Percentiles rank a stretch among this genome's conserved stretches.
Conservation (phyloP, 2,329 filamentous ascomycete species). For the Phialophora verrucosa region DNA sequence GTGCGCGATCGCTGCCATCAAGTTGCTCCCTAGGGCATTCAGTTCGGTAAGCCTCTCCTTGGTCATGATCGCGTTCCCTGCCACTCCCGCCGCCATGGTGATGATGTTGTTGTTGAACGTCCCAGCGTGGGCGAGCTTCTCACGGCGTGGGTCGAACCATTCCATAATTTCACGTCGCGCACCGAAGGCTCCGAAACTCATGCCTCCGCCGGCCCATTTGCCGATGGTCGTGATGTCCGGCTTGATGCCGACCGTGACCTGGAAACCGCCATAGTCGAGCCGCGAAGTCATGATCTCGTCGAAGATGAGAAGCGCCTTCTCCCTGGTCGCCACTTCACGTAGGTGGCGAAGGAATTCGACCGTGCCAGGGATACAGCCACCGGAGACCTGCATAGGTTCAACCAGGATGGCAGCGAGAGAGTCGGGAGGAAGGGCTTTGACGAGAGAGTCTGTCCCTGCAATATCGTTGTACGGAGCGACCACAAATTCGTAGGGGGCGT, state of each 20-base stretch:
- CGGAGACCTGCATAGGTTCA: slow-evolving; percentile 69
- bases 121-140: slow-evolving; percentile 60
- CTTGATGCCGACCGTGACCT: slow-evolving; percentile 43
- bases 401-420: slow-evolving; percentile 67
- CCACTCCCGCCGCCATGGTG: slow-evolving; percentile 62
- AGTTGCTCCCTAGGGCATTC: slow-evolving; percentile 39
- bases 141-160: slow-evolving; percentile 57
- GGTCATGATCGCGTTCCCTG: slow-evolving; percentile 42
- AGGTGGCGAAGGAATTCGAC: slow-evolving; percentile 60
- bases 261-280: slow-evolving; percentile 58
- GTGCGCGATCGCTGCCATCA: slow-evolving; percentile 8
- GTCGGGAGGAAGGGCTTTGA: slow-evolving; percentile 46
- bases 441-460: slow-evolving; percentile 52
- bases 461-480: slow-evolving; percentile 68
- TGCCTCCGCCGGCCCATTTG: slow-evolving; percentile 70
- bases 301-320: slow-evolving; percentile 66
- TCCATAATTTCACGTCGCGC: slow-evolving; percentile 64
- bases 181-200: slow-evolving; percentile 71
- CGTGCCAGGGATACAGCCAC: slow-evolving; percentile 61
- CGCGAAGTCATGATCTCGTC: slow-evolving; percentile 75
- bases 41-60: slow-evolving; percentile 33
- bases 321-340: slow-evolving; percentile 54
- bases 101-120: slow-evolving; percentile 72
- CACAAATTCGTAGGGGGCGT: slow-evolving; percentile 63
- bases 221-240: slow-evolving; percentile 69